phyloP scores from a whole-genome alignment of 768 basidiomycete genomes.

The Hericium erinaceus region DNA sequence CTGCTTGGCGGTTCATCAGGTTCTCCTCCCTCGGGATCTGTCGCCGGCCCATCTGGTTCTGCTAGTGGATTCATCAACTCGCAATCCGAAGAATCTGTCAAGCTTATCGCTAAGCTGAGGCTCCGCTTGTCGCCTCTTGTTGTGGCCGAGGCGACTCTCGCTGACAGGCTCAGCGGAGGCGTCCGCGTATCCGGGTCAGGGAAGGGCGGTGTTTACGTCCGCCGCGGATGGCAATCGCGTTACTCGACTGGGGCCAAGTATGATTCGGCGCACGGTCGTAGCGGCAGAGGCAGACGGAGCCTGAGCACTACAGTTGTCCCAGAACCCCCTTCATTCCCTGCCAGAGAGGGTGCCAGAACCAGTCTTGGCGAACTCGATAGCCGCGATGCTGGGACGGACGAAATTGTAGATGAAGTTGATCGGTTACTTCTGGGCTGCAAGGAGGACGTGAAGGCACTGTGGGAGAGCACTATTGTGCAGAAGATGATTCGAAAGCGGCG shows the following conservation, averaged over 20 bases:
- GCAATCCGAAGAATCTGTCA: slow-evolving; percentile 5
- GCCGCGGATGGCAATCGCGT: slow-evolving; percentile 74
- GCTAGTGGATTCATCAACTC: background rate
- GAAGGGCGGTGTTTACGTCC: slow-evolving; percentile 66
- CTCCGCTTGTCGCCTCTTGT: slow-evolving; percentile 51
- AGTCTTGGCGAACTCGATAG: slow-evolving; percentile 1
- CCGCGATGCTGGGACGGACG: background rate
- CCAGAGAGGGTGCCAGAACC: slow-evolving; percentile 19
- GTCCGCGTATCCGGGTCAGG: slow-evolving; percentile 67
- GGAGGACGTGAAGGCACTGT: slow-evolving; percentile 62
- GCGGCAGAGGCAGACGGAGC: background rate
- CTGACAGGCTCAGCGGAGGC: slow-evolving; percentile 66
- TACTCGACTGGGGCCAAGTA: slow-evolving; percentile 31
- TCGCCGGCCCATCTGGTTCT: background rate
- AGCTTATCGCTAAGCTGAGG: slow-evolving; percentile 30
- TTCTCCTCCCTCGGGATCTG: background rate
- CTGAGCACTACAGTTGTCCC: slow-evolving; percentile 10
- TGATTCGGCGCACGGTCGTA: slow-evolving; percentile 17
- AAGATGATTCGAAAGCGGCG: slow-evolving; percentile 58
- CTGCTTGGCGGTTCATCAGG: background rate
- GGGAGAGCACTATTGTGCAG: slow-evolving; percentile 64
- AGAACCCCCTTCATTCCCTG: background rate
- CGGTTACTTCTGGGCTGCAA: slow-evolving; percentile 42
- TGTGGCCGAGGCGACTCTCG: slow-evolving; percentile 52
- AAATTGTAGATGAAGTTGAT: slow-evolving; percentile 11